Evolutionary conservation across 768 basidiomycete species (phyloP).

Genomic region (Suillus bovinus): DNA sequence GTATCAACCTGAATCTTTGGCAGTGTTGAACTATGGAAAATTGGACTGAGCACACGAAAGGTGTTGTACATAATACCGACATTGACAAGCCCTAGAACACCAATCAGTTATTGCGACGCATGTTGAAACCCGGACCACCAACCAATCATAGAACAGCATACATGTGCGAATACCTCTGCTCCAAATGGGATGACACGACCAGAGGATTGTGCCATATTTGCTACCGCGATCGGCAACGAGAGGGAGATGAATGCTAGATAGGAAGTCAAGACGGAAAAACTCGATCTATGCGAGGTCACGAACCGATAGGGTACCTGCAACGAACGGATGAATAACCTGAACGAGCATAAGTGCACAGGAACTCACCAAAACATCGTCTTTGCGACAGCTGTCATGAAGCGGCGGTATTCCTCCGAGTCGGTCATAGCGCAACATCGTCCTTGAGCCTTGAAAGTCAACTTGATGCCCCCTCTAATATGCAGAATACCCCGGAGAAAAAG

Average conservation of each 20-base stretch:
- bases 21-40: constrained; percentile 37
- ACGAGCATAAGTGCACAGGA: constrained; percentile 4
- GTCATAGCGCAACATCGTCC: constrained; percentile 42
- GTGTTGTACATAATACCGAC: constrained; percentile 69
- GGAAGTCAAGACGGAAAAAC: constrained; percentile 5
- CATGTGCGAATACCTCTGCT: constrained; percentile 48
- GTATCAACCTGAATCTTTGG: constrained; percentile 14
- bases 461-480: constrained; percentile 49
- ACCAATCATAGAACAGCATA: constrained; percentile 58
- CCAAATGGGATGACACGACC: constrained; percentile 49
- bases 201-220: constrained; percentile 47
- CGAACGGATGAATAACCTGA: constrained; percentile 9
- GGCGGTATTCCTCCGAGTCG: constrained; percentile 50
- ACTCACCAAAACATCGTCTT: constrained; percentile 71
- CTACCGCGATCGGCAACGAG: constrained; percentile 59
- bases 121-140: constrained; percentile 19
- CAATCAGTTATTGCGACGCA: background rate
- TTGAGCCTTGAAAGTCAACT: constrained; percentile 48
- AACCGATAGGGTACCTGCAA: constrained; percentile 61
- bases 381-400: constrained; percentile 61
- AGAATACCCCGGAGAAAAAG: constrained; percentile 61
- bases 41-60: constrained; percentile 58
- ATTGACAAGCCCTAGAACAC: constrained; percentile 55
- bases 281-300: constrained; percentile 19
- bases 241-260: constrained; percentile 57